Evolutionary conservation across 2,329 filamentous ascomycete species (phyloP).

Genomic region (Colletotrichum sp.): DNA sequence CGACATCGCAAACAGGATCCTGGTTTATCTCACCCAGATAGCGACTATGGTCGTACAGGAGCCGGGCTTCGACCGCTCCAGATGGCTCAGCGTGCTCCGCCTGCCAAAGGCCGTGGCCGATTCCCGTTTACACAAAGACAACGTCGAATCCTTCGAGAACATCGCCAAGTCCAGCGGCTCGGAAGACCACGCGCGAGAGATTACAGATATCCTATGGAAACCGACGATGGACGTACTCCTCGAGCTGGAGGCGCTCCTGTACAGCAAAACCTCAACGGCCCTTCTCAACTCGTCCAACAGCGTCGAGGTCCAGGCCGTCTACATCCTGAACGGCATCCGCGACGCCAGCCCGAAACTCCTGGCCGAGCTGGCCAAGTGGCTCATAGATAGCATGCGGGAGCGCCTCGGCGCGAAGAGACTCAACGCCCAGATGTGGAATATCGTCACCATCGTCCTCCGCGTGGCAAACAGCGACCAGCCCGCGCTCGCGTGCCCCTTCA

Average conservation of each 20-base stretch:
- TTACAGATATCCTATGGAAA: slow-evolving; percentile 30
- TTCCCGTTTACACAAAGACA: not conserved
- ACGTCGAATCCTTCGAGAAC: not conserved
- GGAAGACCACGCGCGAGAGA: not conserved
- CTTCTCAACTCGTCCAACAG: slow-evolving; percentile 9
- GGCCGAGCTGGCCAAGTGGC: slow-evolving; percentile 24
- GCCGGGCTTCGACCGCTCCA: not conserved
- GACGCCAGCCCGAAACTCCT: not conserved
- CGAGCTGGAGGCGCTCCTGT: slow-evolving; percentile 22
- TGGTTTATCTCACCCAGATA: slow-evolving; percentile 13
- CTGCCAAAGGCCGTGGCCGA: slow-evolving; percentile 2
- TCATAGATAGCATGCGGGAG: slow-evolving; percentile 23
- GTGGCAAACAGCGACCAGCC: slow-evolving; percentile 34
- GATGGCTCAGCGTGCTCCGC: not conserved
- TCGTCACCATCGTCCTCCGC: slow-evolving; percentile 24
- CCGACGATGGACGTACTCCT: slow-evolving; percentile 33
- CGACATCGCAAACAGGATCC: slow-evolving; percentile 2
- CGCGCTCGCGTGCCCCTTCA: slow-evolving; percentile 30
- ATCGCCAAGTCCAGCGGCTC: not conserved
- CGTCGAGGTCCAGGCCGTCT: slow-evolving; percentile 9
- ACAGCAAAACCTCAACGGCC: not conserved
- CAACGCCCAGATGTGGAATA: slow-evolving; percentile 6
- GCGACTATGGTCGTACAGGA: slow-evolving; percentile 7
- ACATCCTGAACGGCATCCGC: slow-evolving; percentile 17
- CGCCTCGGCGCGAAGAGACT: slow-evolving; percentile 20